Percentiles rank a stretch among this genome's conserved stretches.
phyloP scores from a whole-genome alignment of 1,284 basidiomycete species.

The Ceratobasidium sp. region DNA sequence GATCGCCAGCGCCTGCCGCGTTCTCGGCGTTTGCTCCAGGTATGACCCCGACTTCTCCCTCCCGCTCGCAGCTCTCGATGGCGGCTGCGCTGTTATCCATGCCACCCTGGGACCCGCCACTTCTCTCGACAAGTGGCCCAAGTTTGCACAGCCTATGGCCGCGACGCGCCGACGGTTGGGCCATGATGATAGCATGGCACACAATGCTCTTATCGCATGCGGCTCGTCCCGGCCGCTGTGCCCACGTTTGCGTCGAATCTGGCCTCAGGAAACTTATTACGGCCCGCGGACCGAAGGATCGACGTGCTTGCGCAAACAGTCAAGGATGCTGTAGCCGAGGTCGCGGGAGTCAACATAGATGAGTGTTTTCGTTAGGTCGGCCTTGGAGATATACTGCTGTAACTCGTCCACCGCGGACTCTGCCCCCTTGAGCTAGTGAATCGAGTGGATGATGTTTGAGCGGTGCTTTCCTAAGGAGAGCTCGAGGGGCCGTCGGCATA shows the following conservation, averaged over 20 bases:
- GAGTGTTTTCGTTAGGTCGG: background rate
- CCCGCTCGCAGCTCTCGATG: no score
- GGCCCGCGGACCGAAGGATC: background rate
- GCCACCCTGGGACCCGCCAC: no score
- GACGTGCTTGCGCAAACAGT: background rate
- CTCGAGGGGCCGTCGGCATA: background rate
- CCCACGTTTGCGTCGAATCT: background rate
- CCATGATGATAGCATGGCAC: background rate
- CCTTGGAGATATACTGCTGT: background rate
- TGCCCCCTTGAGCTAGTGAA: background rate
- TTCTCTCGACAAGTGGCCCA: no score
- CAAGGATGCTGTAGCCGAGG: background rate
- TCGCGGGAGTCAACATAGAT: conserved; percentile 8
- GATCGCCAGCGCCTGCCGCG: no score
- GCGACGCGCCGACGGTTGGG: background rate
- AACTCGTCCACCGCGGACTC: background rate
- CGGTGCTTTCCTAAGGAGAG: background rate
- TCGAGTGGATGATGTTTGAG: no score
- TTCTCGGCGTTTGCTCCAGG: no score
- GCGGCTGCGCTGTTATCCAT: no score
- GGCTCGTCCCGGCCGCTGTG: background rate
- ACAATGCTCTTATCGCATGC: background rate
- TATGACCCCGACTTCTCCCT: no score
- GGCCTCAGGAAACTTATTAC: background rate
- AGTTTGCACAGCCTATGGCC: no score